Percentiles rank a stretch among this genome's conserved stretches.
phyloP scores from a whole-genome alignment of 1,284 basidiomycete species.

The Pseudozyma flocculosa region DNA sequence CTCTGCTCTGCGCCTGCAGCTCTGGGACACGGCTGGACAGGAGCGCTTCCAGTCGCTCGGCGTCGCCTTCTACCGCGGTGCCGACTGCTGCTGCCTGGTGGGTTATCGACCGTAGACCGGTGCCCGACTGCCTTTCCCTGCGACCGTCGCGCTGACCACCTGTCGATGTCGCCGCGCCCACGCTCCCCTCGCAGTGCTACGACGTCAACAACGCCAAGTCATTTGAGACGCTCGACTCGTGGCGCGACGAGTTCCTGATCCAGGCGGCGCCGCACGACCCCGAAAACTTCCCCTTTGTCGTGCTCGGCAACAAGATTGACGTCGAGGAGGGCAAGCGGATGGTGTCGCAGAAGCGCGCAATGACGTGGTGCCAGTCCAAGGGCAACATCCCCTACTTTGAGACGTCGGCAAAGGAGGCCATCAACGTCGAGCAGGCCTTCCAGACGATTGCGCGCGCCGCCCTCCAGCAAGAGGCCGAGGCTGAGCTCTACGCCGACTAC shows the following conservation, averaged over 20 bases:
- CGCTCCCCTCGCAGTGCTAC: constrained; percentile 64
- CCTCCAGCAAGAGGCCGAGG: constrained; percentile 92
- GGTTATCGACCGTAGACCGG: constrained; percentile 1
- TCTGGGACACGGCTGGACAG: constrained; percentile 99
- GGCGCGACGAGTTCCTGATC: constrained; percentile 58
- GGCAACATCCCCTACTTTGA: constrained; percentile 99
- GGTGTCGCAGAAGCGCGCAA: constrained; percentile 98
- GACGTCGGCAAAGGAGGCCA: constrained; percentile 98
- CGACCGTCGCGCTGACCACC: too few relatives aligned
- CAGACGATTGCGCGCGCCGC: constrained; percentile 99
- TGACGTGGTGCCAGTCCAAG: constrained; percentile 99
- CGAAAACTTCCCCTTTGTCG: constrained; percentile 91
- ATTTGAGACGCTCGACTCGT: constrained; percentile 73
- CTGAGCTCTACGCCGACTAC: constrained; percentile 95
- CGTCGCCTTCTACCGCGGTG: constrained; percentile 97
- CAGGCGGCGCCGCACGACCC: constrained; percentile 96
- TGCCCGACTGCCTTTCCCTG: too few relatives aligned
- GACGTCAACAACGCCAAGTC: constrained; percentile 98
- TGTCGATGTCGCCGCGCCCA: too few relatives aligned
- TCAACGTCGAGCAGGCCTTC: constrained; percentile 99
- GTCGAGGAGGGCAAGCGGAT: constrained; percentile 98
- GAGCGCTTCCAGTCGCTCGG: constrained; percentile 98
- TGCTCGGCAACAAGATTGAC: constrained; percentile 99
- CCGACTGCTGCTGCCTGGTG: constrained; percentile 97
- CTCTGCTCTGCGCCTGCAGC: constrained; percentile 35